phyloP scores from a whole-genome alignment of 1,284 basidiomycete genomes.

The Pseudozyma tsukubaensis region DNA sequence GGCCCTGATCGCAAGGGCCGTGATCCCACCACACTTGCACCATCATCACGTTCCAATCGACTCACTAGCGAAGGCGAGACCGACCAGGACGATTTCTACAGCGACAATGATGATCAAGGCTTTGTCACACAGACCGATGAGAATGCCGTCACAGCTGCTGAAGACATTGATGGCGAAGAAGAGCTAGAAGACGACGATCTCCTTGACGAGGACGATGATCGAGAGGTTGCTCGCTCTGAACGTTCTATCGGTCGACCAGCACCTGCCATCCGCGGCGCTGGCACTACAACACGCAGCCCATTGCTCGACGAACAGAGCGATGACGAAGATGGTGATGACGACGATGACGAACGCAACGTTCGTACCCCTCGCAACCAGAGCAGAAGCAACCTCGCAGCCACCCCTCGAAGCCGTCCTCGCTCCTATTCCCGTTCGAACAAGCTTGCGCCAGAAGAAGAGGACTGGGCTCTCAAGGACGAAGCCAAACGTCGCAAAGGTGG shows the following conservation, averaged over 20 bases:
- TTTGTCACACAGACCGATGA: slow-evolving; percentile 46
- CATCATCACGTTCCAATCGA: slow-evolving; percentile 16
- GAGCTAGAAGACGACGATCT: slow-evolving; percentile 22
- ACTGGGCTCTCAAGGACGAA: slow-evolving; percentile 37
- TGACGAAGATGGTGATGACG: slow-evolving; percentile 37
- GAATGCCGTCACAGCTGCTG: slow-evolving; percentile 40
- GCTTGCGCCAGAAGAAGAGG: slow-evolving; percentile 50
- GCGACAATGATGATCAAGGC: slow-evolving; percentile 43
- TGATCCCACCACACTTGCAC: slow-evolving; percentile 30
- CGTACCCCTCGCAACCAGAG: slow-evolving; percentile 39
- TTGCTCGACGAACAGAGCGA: slow-evolving; percentile 20
- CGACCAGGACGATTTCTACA: slow-evolving; percentile 45
- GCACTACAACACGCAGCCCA: background rate
- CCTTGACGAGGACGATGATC: slow-evolving; percentile 12
- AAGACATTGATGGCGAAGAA: slow-evolving; percentile 38
- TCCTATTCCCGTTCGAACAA: slow-evolving; percentile 44
- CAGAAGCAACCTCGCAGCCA: slow-evolving; percentile 34
- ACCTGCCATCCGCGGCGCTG: slow-evolving; percentile 21
- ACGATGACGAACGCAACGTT: slow-evolving; percentile 19
- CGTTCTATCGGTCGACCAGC: slow-evolving; percentile 20
- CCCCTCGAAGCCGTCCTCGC: slow-evolving; percentile 25
- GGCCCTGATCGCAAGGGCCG: slow-evolving; percentile 46
- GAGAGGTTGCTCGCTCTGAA: slow-evolving; percentile 21
- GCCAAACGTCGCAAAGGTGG: slow-evolving; percentile 47
- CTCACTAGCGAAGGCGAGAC: slow-evolving; percentile 45